phyloP scores from a whole-genome alignment of 371 early-diverging fungal species.

The Chytridium lagenaria region DNA sequence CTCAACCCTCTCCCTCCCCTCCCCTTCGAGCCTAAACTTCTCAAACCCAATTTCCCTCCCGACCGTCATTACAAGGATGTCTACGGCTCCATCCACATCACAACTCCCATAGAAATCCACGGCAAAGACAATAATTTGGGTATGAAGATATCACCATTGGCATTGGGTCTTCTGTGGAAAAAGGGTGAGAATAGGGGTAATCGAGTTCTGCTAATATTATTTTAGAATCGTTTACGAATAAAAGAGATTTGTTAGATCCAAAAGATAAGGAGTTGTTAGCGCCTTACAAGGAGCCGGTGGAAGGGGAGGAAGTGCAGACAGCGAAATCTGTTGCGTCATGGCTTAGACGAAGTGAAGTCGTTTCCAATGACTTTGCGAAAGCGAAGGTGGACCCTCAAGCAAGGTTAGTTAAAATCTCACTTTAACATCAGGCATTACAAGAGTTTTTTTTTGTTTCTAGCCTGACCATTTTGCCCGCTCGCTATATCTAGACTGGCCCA shows the following conservation, averaged over 20 bases:
- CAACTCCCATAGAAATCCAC: constrained; percentile 65
- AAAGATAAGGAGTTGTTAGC: constrained; percentile 69
- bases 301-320: neutral
- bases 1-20: constrained; percentile 78
- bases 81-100: constrained; percentile 67
- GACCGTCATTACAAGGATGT: constrained; percentile 66
- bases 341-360: constrained; percentile 67
- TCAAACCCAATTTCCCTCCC: constrained; percentile 63
- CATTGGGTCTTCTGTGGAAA: constrained; percentile 49
- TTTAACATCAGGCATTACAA: no score
- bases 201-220: neutral
- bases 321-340: constrained; percentile 58
- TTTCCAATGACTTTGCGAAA: constrained; percentile 51
- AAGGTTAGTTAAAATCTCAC: no score
- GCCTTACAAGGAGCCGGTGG: constrained; percentile 21
- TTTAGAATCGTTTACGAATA: constrained; percentile 15
- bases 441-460: constrained; percentile 1
- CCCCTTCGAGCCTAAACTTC: constrained; percentile 85
- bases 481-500: neutral
- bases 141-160: constrained; percentile 73
- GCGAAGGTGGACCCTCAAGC: constrained; percentile 1
- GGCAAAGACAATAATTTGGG: constrained; percentile 69
- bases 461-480: neutral
- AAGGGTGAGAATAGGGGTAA: neutral
- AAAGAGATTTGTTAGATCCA: constrained; percentile 53